Base-by-base conservation (phyloP, 2,329 filamentous ascomycete species). In the Ceratocystis harringtonii region DNA sequence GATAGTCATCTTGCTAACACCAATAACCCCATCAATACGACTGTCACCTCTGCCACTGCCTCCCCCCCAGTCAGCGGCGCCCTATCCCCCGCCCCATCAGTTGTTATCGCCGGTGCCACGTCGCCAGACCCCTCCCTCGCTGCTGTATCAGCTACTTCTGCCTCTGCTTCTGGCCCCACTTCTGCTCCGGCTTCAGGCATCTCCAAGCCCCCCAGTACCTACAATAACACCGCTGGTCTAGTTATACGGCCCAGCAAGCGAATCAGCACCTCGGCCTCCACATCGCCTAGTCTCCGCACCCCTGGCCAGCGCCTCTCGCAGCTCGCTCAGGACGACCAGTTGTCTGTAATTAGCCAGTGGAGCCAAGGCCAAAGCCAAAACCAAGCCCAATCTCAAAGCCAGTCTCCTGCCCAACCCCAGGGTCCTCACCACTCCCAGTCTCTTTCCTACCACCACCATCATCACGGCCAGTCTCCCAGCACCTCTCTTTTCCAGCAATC, bases 221-320 rank as follows among this genome's bases (percentile, higher is more conserved):
- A 81, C 77, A 79, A 81, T 71, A 80, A 79, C 70, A 76, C 75
- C 67, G 69, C 74, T 61, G 78, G 78, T 62, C 73, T 84, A 61
- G 76, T 74, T 69, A 82, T 82, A 69, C 77, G 81, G 69, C 77
- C 79, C 41, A 86, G 84, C 57, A 84, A 83, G 75, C 78, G 82
- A 71, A 75, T 80, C 72, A 81, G 80, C 78, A 77, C 79, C 68
- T 79, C 78, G 44, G 75, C 58, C 58, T 62, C 65, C 48, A 76
- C 67, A 67, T 71, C 62, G 32, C 68, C 68, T 62, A 70, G 68
- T 67, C 69, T 67, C 32, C 69, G 63, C 58, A 67, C 22, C 30
- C 52, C 52, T 25, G 30, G 44, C 17, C 65, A 67, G 48, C 62
- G 65, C 44, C 15, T 64, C 8, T 69, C 69, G 52, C 52, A 60